A percentile compares a stretch with the other conserved stretches of the same genome.
phyloP scores from a whole-genome alignment of 2,329 filamentous ascomycete genomes.

The Fusarium sp. region DNA sequence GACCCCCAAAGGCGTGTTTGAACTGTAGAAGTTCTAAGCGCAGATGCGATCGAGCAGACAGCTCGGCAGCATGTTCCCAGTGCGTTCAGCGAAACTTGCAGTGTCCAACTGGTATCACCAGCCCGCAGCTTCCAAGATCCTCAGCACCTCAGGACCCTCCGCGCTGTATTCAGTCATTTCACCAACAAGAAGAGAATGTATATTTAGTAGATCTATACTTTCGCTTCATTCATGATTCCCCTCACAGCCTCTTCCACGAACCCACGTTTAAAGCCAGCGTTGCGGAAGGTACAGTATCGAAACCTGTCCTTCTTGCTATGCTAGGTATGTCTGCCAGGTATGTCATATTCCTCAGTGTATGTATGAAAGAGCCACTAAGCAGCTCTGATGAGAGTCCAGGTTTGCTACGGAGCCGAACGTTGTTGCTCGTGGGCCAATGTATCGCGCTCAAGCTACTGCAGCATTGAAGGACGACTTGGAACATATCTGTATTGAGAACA shows the following conservation, averaged over 20 bases:
- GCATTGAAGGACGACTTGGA: conserved; percentile 49
- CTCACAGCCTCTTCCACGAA: conserved; percentile 42
- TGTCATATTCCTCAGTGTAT: fast-evolving
- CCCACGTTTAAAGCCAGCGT: conserved; percentile 33
- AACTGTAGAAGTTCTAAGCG: conserved; percentile 35
- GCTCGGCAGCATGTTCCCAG: conserved; percentile 15
- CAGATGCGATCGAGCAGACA: conserved; percentile 26
- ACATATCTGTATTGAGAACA: conserved; percentile 49
- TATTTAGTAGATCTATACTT: conserved; percentile 40
- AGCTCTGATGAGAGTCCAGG: not conserved
- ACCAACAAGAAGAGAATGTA: not conserved
- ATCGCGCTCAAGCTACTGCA: conserved; percentile 28
- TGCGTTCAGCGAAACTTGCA: conserved; percentile 30
- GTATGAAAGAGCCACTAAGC: not conserved
- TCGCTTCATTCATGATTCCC: conserved; percentile 37
- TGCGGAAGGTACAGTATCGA: not conserved
- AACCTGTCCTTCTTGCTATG: conserved; percentile 38
- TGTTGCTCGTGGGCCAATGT: conserved; percentile 31
- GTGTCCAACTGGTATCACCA: conserved; percentile 7
- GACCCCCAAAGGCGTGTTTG: conserved; percentile 35
- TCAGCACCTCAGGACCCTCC: not conserved
- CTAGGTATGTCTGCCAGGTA: conserved; percentile 42
- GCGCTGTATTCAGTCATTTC: not conserved
- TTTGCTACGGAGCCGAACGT: conserved; percentile 25
- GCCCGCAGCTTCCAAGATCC: not conserved